Base-by-base conservation (phyloP, 352 stramenopile genomes). In the Phytophthora syringae region DNA sequence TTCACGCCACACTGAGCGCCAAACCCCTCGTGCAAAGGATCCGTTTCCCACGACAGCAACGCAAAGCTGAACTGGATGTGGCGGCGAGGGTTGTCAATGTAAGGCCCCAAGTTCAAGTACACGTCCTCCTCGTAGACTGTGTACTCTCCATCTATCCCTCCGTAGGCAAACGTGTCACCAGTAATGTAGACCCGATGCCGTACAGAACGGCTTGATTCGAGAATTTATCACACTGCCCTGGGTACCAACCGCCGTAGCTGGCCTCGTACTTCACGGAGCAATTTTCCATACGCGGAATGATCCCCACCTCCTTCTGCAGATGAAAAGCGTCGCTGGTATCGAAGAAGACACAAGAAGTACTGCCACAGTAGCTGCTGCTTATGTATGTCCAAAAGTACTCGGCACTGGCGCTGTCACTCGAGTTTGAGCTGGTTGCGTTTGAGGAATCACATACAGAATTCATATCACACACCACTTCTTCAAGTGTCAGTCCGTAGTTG, bases 41-140 rank as follows among this genome's bases (percentile, higher is more conserved):
- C 53, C 4, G 67, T 62, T 21, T 57, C 7, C 79, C 79, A 87
- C 16, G 32, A 60, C 6, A 85, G 40, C 44, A 84, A 62, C 15
- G 65, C 76, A 21, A 84, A 81, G 37, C 73, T 76, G 57, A 87
- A 76, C 22, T 66, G 67, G 24, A 85, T 30, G 55, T 82, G 71
- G 7, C 73, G 72, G 3, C 76, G 66, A 5, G 74, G 73, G 2
- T 69, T 68, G 7, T 55, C 25, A 27, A 87, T 70, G 52, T 72
- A 84, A 16, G 74, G 70, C 1, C 67, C 67, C 15, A 66, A 24
- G n/a, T 57, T 57, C 48, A 71, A 52, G 1, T 62, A 12, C 22
- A 66, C 5, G 7, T 28, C 44, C 11, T 70, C 54, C 16, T 47
- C 62, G 24, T 40, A 52, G 5, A 70, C 55, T 2, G 49, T 21